phyloP scores from a whole-genome alignment of 2,329 filamentous ascomycete species.

The Colletotrichum brevisporum region DNA sequence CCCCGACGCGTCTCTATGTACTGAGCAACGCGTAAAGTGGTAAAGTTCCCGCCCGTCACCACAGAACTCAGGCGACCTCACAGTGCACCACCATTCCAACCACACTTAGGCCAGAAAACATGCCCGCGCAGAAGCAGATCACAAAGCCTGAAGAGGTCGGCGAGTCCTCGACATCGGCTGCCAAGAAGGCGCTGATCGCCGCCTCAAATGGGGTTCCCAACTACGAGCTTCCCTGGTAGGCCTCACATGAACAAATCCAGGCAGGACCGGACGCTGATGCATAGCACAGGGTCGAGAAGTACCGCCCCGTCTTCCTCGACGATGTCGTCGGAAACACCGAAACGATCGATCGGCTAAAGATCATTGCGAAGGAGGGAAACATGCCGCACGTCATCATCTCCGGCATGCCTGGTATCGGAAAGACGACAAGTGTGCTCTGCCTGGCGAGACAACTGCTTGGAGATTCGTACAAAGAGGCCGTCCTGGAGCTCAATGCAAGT shows the following conservation, averaged over 20 bases:
- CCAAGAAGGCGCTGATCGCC: slow-evolving; percentile 68
- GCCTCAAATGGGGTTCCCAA: slow-evolving; percentile 65
- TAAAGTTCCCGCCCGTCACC: slow-evolving; percentile 16
- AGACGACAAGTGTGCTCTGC: slow-evolving; percentile 95
- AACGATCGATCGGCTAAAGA: slow-evolving; percentile 96
- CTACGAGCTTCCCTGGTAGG: slow-evolving; percentile 86
- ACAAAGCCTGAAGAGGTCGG: slow-evolving; percentile 66
- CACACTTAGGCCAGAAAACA: slow-evolving; percentile 6
- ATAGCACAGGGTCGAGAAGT: slow-evolving; percentile 91
- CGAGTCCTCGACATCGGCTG: slow-evolving; percentile 73
- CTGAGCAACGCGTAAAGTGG: slow-evolving; percentile 40
- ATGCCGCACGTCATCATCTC: slow-evolving; percentile 99
- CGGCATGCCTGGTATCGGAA: slow-evolving; percentile 99
- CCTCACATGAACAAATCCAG: not conserved
- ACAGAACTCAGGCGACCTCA: slow-evolving; percentile 11
- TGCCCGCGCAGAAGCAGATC: slow-evolving; percentile 59
- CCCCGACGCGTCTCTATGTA: slow-evolving; percentile 40
- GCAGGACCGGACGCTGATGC: slow-evolving; percentile 40
- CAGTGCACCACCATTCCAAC: slow-evolving; percentile 9
- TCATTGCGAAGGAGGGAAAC: slow-evolving; percentile 98
- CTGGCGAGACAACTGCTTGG: slow-evolving; percentile 92
- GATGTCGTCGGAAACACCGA: slow-evolving; percentile 98
- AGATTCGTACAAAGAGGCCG: slow-evolving; percentile 96
- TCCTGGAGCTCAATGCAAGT: slow-evolving; percentile 94
- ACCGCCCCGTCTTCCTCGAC: slow-evolving; percentile 93